Base-by-base conservation (phyloP, 345 rosid species). In the Eucalyptus curtisii region DNA sequence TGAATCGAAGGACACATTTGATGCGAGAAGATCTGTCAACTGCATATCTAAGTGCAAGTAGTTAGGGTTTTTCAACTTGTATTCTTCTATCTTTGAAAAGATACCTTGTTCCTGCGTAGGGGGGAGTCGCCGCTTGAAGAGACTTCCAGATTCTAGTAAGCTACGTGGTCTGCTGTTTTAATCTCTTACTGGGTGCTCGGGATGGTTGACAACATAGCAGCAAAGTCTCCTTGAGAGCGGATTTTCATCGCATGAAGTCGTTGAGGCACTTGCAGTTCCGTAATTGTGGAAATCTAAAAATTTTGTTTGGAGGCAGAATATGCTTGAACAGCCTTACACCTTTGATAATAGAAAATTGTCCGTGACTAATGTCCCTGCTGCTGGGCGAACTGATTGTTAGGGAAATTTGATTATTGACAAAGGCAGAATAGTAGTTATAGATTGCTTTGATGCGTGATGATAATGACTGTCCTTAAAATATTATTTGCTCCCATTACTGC, bases 111-210 rank as follows among this genome's bases (percentile, higher is more conserved):
- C 40, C 76, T 0, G 15, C 5, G 1, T 7, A 15, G 20, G 40
- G 10, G 76, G 40, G 24, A 66, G 15, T 66, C 10, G 76, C 76
- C 76, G 20, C 20, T 66, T 31, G 76, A 31, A n/a, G 40, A n/a
- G 40, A 66, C 76, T n/a, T 66, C 76, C 76, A 66, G 40, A 66
- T 66, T 66, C 76, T n/a, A n/a, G 76, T 66, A 66, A 66, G 40
- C 76, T 15, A 66, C 40, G 0, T 66, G 10, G 10, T 66, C 40
- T 31, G 0, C 20, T 0, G 20, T 31, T 31, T 66, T 4, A 15
- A 66, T 66, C 37, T 66, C 76, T 66, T 66, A 22, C 76, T 66
- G 20, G 40, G 40, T 66, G 40, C 11, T 66, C 76, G 55, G 55
- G 10, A 52, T 52, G 55, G 55, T 52, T 19, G 55, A 52, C 24